Percentiles rank a stretch among this genome's conserved stretches.
Conservation (phyloP, 805 yeast genomes). For the Teunomyces funiuensis region DNA sequence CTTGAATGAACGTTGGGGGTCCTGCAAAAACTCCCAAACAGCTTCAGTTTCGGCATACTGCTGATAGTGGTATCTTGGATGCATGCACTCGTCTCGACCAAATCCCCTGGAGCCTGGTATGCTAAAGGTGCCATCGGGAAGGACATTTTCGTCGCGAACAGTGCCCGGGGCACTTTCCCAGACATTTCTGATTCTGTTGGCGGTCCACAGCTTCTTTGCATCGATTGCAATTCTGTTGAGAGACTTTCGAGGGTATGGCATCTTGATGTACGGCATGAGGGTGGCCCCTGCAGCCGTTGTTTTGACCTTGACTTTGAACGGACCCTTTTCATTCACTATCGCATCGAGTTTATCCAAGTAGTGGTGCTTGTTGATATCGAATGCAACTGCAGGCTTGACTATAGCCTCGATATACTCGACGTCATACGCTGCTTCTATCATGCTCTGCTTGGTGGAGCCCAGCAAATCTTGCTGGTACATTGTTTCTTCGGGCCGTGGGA, state of each 20-base stretch:
- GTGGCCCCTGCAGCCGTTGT: slow-evolving; percentile 33
- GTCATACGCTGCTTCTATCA: slow-evolving; percentile 31
- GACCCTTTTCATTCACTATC: slow-evolving; percentile 35
- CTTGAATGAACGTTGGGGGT: not conserved
- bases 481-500: slow-evolving; percentile 11
- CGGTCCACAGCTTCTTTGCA: slow-evolving; percentile 28
- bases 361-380: slow-evolving; percentile 29
- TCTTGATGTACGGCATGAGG: slow-evolving; percentile 26
- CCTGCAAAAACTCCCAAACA: slow-evolving; percentile 32
- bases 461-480: slow-evolving; percentile 17
- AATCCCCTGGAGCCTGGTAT: slow-evolving; percentile 29
- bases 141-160: slow-evolving; percentile 10
- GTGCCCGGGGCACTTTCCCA: slow-evolving; percentile 25
- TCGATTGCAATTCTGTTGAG: slow-evolving; percentile 31
- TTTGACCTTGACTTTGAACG: slow-evolving; percentile 30
- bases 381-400: slow-evolving; percentile 33
- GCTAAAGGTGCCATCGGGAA: slow-evolving; percentile 29
- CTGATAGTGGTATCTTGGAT: slow-evolving; percentile 28
- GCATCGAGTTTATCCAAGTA: slow-evolving; percentile 18
- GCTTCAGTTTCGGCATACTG: slow-evolving; percentile 31
- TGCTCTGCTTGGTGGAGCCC: slow-evolving; percentile 22
- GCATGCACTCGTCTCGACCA: slow-evolving; percentile 28
- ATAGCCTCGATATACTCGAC: slow-evolving; percentile 30
- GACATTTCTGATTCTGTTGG: slow-evolving; percentile 21
- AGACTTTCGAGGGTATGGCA: slow-evolving; percentile 21